Evolutionary conservation across 768 basidiomycete genomes (phyloP), one percentile per base, ranked within the genome.

Genomic region (Cubamyces sp.): DNA sequence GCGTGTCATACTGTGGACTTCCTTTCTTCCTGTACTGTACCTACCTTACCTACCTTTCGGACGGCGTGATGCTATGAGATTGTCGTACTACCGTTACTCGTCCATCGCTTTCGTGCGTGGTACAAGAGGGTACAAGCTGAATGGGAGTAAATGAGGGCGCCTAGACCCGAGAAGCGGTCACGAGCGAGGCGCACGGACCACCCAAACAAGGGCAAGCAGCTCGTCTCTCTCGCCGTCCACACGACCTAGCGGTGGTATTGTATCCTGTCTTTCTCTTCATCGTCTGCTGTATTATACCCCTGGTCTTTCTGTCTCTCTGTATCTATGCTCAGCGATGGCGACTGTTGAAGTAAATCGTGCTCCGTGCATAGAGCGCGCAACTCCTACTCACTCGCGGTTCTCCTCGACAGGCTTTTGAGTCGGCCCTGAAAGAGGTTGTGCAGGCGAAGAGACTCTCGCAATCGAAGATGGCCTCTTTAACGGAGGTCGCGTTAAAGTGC

Each of bases 361-460:
- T 11, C 19, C 30, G 18, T 19, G 5, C 34, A n/a, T 30, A 11
- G 23, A 18, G n/a, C n/a, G 23, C 1, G 45, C 40, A 9, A 37
- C 11, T 40, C n/a, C 9, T 37, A 19, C 48, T 60, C 15, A 47
- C 39, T 3, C 3, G n/a, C 1, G 56, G 18, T 45, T 1, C 3
- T 25, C 25, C n/a, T 34, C 26, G 3, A 40, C 72, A 97, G 94
- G 84, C 86, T 58, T 96, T 97, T 69, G 91, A 96, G 75, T 74
- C 81, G 28, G 79, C 87, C 43, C 77, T 98, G 62, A 92, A 91
- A 74, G 87, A 94, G 69, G 84, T 94, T 43, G 90, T 97, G 48
- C 79, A 82, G 57, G 87, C 87, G 61, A 94, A 93, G 74, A 85
- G 92, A 60, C 77, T 98, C 58, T 96, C 94, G 16, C 88, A 87